Base-by-base conservation (phyloP, 176 grass and related monocot genomes). In the Puccinellia tenuiflora region DNA sequence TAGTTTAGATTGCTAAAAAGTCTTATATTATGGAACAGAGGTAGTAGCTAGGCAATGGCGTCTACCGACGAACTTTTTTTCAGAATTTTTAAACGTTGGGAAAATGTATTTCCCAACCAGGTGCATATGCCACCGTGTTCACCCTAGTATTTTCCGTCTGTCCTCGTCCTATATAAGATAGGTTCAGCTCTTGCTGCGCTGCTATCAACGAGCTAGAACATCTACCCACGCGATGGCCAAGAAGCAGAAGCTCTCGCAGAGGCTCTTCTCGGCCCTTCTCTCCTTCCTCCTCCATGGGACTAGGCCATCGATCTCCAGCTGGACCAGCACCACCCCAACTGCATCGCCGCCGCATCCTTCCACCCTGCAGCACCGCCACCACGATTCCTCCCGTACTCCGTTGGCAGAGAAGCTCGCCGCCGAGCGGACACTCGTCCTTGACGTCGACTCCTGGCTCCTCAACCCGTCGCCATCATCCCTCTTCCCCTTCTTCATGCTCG, bases 401-500 rank as follows among this genome's bases (percentile, higher is more conserved):
- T 15, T 28, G 9, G 0, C 6, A 5, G 30, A 53, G 21, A 0
- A 7, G 31, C n/a, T 52, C 29, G 34, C 20, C 22, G 17, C 24
- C 29, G 21, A 3, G 20, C 20, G 37, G 15, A 69, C 81, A 12
- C 12, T 94, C 13, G 28, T 91, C 4, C 35, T 85, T 10, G 86
- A 89, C 31, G 77, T 94, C 4, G 89, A 94, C 33, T 31, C 78
- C 3, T 78, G 60, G 22, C 68, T 72, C 7, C 89, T 94, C 2
- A 60, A 91, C 5, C 26, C 56, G 47, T 70, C 81, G 13, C 0
- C 60, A 11, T 37, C 82, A 35, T 72, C 68, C 68, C 51, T 84
- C 17, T 94, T 97, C 51, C 85, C 81, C 14, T 97, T 94, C 92
- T 97, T 97, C 89, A 94, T 97, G 94, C 89, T 94, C 3, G 89